Evolutionary conservation across 1,284 basidiomycete genomes (phyloP).

Genomic region (Fomitopsis palustris): DNA sequence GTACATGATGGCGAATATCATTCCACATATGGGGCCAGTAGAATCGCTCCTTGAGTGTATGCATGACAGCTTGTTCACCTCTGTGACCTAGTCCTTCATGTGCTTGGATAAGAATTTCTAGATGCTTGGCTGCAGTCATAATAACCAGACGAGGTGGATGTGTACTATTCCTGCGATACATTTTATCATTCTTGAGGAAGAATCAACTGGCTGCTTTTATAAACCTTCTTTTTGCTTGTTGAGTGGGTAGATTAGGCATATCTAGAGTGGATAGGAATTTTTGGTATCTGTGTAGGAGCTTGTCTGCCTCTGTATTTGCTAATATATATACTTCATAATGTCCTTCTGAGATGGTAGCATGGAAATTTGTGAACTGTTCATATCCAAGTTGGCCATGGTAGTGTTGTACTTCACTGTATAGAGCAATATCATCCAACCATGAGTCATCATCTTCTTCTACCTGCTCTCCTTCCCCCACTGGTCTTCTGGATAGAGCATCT

Average conservation of each 20-base stretch:
- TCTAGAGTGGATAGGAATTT: background rate
- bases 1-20: conserved; percentile 17
- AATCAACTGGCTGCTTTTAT: background rate
- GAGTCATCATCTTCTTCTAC: background rate
- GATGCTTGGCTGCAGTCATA: background rate
- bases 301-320: background rate
- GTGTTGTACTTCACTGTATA: background rate
- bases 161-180: background rate
- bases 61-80: conserved; percentile 12
- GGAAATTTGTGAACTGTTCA: background rate
- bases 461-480: background rate
- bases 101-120: conserved; percentile 2
- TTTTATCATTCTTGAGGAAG: background rate
- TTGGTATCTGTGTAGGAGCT: background rate
- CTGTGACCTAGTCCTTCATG: conserved; percentile 22
- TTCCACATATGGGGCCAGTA: conserved; percentile 21
- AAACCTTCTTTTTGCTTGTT: background rate
- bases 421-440: background rate
- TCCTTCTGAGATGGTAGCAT: background rate
- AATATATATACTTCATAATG: no score
- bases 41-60: conserved; percentile 10
- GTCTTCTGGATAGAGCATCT: conserved; percentile 10
- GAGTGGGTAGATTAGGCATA: background rate
- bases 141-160: background rate
- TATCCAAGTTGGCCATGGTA: background rate